phyloP scores from a whole-genome alignment of 768 basidiomycete species.

The Russula dissimulans region DNA sequence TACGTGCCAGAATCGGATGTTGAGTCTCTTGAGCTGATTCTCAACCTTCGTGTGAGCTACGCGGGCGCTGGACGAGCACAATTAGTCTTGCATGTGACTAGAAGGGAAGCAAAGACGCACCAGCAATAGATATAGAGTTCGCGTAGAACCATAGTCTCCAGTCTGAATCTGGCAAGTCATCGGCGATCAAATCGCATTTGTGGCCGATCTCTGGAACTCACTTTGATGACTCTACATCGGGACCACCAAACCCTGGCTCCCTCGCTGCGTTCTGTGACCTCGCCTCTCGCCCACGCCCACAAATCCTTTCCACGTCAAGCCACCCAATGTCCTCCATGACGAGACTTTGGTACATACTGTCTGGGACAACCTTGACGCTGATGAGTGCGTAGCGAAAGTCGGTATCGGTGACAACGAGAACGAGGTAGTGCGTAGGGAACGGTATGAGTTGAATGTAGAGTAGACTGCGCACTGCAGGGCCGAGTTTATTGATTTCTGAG shows the following conservation, averaged over 20 bases:
- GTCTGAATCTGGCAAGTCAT: slow-evolving; percentile 38
- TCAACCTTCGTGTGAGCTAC: slow-evolving; percentile 88
- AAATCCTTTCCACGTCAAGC: slow-evolving; percentile 65
- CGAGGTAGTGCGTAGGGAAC: slow-evolving; percentile 76
- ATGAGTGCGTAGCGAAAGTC: slow-evolving; percentile 79
- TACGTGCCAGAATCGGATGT: slow-evolving; percentile 70
- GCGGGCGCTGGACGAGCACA: slow-evolving; percentile 49
- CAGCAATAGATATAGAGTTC: slow-evolving; percentile 86
- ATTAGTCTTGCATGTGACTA: neutral
- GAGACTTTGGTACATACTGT: slow-evolving; percentile 50
- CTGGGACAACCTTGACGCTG: slow-evolving; percentile 45
- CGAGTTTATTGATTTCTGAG: slow-evolving; percentile 63
- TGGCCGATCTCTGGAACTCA: neutral
- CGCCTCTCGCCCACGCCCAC: slow-evolving; percentile 26
- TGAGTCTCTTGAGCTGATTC: slow-evolving; percentile 72
- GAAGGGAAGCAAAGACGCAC: slow-evolving; percentile 31
- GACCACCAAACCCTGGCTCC: slow-evolving; percentile 10
- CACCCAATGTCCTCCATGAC: slow-evolving; percentile 72
- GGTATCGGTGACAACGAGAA: slow-evolving; percentile 70
- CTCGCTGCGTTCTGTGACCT: slow-evolving; percentile 26
- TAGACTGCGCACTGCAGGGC: slow-evolving; percentile 47
- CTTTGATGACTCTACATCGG: slow-evolving; percentile 5
- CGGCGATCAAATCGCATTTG: neutral
- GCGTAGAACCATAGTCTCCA: slow-evolving; percentile 64
- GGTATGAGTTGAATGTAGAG: slow-evolving; percentile 72